Evolutionary conservation across 2,329 filamentous ascomycete genomes (phyloP), one percentile per base, ranked within the genome.

Genomic region (Beauveria caledonica): DNA sequence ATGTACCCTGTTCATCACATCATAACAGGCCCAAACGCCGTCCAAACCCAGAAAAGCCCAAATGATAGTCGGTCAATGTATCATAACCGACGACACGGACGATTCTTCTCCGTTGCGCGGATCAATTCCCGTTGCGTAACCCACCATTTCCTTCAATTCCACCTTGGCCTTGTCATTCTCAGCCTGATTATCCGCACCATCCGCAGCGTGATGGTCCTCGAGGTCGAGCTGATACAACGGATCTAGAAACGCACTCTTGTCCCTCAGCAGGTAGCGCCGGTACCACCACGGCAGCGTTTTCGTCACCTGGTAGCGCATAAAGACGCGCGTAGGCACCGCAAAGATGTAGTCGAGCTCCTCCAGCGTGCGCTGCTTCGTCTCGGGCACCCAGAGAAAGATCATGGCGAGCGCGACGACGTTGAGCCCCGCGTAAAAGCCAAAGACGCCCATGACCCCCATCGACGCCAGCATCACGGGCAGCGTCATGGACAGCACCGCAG

Each of bases 281-380:
- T 84, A 69, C 80, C 81, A 87, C 74, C 79, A 88, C 0, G 85
- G 86, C 25, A 86, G 68, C 1, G 77, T 78, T 63, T 81, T 78
- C 63, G 73, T 78, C 11, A 80, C 63, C 67, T 87, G 83, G 64
- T 87, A 87, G 60, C 71, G 74, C 68, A 81, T 78, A 66, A 84
- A 84, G 55, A 75, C 78, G 23, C 78, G 72, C 7, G 81, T 85
- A 2, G 83, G 83, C 3, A 87, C 83, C 5, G 80, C 82, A 67
- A 83, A 84, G 56, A 84, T 78, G 61, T 81, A 81, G 65, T 88
- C 85, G 40, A 88, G 72, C 69, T 80, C 78, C 64, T 80, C 78
- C 13, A 81, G 71, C 2, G 76, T 79, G 23, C 76, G 73, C 66
- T 80, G 81, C 70, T 86, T 86, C 13, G 83, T 86, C 68, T 86